Percentiles rank a stretch among this genome's conserved stretches.
Conservation (phyloP, 495 filamentous ascomycete species). For the Podospora appendiculata region DNA sequence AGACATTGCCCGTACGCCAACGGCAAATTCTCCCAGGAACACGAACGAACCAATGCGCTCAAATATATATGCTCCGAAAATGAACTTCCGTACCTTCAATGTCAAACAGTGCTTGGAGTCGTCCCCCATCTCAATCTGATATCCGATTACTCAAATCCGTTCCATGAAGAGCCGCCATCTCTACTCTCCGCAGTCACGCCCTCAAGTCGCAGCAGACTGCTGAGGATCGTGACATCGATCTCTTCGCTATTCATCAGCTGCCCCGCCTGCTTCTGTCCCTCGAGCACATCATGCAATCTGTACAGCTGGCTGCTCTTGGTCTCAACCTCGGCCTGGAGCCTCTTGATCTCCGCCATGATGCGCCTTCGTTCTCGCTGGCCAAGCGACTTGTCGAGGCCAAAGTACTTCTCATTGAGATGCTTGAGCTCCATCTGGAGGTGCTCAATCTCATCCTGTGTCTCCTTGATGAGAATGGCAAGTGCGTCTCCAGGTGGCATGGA, state of each 20-base stretch:
- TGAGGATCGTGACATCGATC: slow-evolving; percentile 57
- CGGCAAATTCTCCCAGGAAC: no score
- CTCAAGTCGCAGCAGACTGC: slow-evolving; percentile 13
- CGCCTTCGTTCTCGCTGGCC: slow-evolving; percentile 58
- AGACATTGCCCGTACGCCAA: no score
- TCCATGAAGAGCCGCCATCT: slow-evolving; percentile 23
- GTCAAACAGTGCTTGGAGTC: not conserved
- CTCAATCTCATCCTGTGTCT: slow-evolving; percentile 71
- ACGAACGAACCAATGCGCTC: no score
- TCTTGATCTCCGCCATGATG: slow-evolving; percentile 56
- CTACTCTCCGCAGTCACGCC: not conserved
- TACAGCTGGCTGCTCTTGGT: slow-evolving; percentile 84
- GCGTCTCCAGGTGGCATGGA: slow-evolving; percentile 66
- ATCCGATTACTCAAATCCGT: slow-evolving; percentile 26
- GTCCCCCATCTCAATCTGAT: not conserved
- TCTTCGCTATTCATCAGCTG: slow-evolving; percentile 58
- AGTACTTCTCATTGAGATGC: slow-evolving; percentile 51
- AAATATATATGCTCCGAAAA: no score
- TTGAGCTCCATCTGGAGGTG: slow-evolving; percentile 67
- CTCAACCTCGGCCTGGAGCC: slow-evolving; percentile 58
- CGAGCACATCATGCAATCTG: slow-evolving; percentile 79
- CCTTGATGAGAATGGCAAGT: slow-evolving; percentile 72
- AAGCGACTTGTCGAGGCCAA: slow-evolving; percentile 59
- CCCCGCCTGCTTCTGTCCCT: slow-evolving; percentile 63
- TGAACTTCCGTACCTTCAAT: no score